A percentile compares a stretch with the other conserved stretches of the same genome.
Conservation (phyloP, 2,329 filamentous ascomycete genomes). For the Monosporascus sp. region DNA sequence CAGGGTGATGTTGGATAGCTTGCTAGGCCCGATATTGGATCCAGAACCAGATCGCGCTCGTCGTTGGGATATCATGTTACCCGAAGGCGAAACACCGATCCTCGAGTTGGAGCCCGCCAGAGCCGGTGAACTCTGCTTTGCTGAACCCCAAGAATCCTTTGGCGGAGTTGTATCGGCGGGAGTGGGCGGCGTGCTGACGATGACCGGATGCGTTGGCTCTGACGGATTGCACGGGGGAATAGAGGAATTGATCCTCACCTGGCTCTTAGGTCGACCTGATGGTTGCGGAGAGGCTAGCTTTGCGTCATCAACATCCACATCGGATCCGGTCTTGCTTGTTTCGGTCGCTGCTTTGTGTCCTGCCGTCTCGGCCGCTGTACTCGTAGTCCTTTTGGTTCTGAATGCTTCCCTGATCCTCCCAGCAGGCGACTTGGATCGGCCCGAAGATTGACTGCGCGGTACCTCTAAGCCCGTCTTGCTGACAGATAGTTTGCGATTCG, state of each 20-base stretch:
- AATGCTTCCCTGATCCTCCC: conserved; percentile 70
- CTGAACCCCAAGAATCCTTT: background rate
- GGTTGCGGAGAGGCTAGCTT: conserved; percentile 13
- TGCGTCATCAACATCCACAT: conserved; percentile 15
- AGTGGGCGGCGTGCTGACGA: conserved; percentile 63
- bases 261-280: conserved; percentile 15
- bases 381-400: conserved; percentile 46
- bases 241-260: conserved; percentile 16
- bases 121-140: conserved; percentile 11
- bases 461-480: conserved; percentile 35
- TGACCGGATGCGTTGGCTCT: conserved; percentile 44
- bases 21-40: conserved; percentile 64
- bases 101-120: conserved; percentile 32
- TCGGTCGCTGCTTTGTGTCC: conserved; percentile 13
- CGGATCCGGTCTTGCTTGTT: conserved; percentile 11
- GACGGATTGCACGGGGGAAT: conserved; percentile 38
- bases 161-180: conserved; percentile 41
- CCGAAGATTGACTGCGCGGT: conserved; percentile 37
- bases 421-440: conserved; percentile 63
- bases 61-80: conserved; percentile 67
- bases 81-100: conserved; percentile 57
- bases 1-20: conserved; percentile 71
- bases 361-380: conserved; percentile 26
- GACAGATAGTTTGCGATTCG: conserved; percentile 21
- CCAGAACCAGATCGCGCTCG: conserved; percentile 48